Base-by-base conservation (phyloP, 1,284 basidiomycete genomes). In the Ceraceosorus guamensis region DNA sequence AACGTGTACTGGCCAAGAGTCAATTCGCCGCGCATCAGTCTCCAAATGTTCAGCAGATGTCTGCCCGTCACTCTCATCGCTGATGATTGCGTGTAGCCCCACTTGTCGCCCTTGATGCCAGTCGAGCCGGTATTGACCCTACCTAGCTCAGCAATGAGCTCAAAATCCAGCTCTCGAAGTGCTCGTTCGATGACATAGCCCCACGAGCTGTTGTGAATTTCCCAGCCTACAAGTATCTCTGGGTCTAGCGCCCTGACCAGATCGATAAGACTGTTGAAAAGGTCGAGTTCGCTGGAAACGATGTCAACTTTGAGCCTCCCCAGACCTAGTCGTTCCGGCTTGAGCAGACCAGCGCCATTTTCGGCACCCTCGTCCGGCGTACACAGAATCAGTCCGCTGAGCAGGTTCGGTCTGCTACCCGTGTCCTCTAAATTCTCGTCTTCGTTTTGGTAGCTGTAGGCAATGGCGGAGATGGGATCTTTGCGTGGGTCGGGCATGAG, bases 31-130 rank as follows among this genome's bases (percentile, higher is more conserved):
- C 90, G 85, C 82, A 97, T 88, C 54, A 96, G 83, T 48, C 91
- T 82, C 92, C 91, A 96, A 11, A 91, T 79, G 66, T 96, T 95
- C 50, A 98, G 80, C 35, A 92, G 86, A 73, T 97, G 91, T 7
- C 93, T 82, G 0, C 93, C 93, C 8, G 83, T 81, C 39, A 93
- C 85, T 65, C 85, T 86, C 75, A 98, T 86, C 1, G 86, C 87
- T 0, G 91, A 87, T 1, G 85, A 85, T 61, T 87, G 87, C 54
- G 84, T 82, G 54, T 82, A 78, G 13, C 84, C 85, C 86, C 91
- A 96, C 13, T 62, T 65, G 55, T 71, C 69, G n/a, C 56, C 54
- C 50, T 66, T 69, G 48, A 67, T 66, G 6, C 69, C 69, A 1
- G 69, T 71, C 46, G 63, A 65, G 51, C 60, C 60, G 3, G 54